phyloP scores from a whole-genome alignment of 257 asterid genomes.

The Solanum bulbocastanum region DNA sequence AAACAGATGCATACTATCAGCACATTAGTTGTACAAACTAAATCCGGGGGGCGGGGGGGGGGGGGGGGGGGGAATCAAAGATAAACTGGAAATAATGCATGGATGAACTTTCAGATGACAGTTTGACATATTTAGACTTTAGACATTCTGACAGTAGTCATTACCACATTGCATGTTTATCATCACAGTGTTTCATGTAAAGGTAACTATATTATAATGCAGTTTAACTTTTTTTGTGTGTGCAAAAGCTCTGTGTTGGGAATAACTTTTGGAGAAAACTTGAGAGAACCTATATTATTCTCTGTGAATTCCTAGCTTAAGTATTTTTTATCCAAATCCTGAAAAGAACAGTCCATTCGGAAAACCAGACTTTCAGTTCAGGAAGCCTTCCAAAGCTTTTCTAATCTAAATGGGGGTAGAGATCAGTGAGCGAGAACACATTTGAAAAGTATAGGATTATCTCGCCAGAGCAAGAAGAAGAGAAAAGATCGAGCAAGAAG shows the following conservation, averaged over 20 bases:
- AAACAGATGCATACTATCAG: conserved; percentile 11
- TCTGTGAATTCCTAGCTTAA: neutral
- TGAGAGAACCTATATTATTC: neutral
- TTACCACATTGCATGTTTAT: neutral
- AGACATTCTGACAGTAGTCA: neutral
- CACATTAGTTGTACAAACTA: neutral
- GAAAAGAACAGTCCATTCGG: neutral
- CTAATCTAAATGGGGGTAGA: neutral
- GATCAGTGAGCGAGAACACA: neutral
- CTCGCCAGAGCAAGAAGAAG: neutral
- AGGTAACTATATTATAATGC: neutral
- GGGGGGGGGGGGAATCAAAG: neutral
- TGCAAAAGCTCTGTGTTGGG: neutral
- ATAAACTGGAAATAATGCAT: neutral
- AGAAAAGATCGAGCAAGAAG: neutral
- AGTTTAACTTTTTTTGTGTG: neutral
- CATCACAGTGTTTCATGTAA: neutral
- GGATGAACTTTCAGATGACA: neutral
- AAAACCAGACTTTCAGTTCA: neutral
- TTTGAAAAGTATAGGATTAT: neutral
- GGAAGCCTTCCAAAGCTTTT: neutral
- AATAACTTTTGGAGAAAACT: neutral
- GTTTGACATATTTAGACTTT: neutral
- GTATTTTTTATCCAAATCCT: neutral
- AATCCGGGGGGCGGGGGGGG: neutral